These are phyloP conservation scores for Telfairia occidentalis DNA, from an alignment of 331 rosid species.

Conservation along the genomic window DNA sequence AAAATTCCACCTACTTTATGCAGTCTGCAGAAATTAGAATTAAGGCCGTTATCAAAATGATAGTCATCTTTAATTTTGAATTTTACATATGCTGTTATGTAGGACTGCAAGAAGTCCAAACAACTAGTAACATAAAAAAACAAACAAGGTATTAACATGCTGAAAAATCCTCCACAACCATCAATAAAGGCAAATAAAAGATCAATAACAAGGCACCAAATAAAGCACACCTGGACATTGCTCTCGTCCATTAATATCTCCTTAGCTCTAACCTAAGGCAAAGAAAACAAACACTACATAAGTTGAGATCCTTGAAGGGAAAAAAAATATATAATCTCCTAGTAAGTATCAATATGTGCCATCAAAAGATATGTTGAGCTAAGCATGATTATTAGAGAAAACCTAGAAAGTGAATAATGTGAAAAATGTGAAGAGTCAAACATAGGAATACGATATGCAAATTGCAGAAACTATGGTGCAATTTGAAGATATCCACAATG, in stretches of 20 bases:
- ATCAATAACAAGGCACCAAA: neutral
- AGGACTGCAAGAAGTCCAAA: too few relatives aligned
- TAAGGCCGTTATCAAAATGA: neutral
- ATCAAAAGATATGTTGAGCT: neutral
- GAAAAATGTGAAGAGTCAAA: neutral
- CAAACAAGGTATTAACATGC: too few relatives aligned
- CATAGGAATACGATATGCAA: neutral
- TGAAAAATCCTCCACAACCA: neutral
- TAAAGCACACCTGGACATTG: constrained; percentile 61
- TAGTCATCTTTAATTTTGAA: neutral
- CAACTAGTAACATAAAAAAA: too few relatives aligned
- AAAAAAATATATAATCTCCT: neutral
- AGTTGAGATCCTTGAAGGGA: neutral
- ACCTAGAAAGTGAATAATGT: neutral
- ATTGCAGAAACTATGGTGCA: neutral
- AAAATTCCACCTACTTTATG: neutral
- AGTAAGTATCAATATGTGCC: neutral
- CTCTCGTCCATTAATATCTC: constrained; percentile 91
- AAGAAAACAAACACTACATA: neutral
- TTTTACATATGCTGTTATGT: neutral
- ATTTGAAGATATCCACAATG: neutral
- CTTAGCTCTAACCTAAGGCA: constrained; percentile 65
- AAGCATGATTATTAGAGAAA: neutral
- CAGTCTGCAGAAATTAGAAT: neutral
- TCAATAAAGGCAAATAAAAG: neutral